Evolutionary conservation across 2,329 filamentous ascomycete genomes (phyloP).

Genomic region (Ascochyta viciae-villosae): DNA sequence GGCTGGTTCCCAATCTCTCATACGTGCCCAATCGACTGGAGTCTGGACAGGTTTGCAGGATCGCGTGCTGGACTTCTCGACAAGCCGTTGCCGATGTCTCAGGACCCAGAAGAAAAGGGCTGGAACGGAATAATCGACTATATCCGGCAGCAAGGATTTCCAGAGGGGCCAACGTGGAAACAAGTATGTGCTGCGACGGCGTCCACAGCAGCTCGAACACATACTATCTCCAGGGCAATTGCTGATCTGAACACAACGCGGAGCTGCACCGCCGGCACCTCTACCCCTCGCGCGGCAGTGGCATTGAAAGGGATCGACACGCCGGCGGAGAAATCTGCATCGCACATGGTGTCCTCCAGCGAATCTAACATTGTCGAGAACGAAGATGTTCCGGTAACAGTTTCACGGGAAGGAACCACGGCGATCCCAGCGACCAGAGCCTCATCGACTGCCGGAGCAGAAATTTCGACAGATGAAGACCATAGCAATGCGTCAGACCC

Average conservation of each 20-base stretch:
- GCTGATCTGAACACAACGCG: neutral
- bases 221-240: neutral
- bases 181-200: neutral
- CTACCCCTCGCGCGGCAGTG: neutral
- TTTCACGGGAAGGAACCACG: neutral
- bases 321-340: neutral
- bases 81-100: neutral
- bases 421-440: neutral
- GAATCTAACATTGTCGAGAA: neutral
- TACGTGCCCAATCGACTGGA: constrained; percentile 12
- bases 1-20: constrained; percentile 3
- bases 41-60: constrained; percentile 2
- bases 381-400: neutral
- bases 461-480: neutral
- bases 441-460: neutral
- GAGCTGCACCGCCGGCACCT: too few species aligned
- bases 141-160: neutral
- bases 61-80: neutral
- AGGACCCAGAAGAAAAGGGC: neutral
- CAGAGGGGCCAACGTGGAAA: constrained; percentile 1
- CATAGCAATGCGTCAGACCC: neutral
- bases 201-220: neutral
- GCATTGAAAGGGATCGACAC: neutral
- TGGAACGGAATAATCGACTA: constrained; percentile 1
- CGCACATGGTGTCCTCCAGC: neutral